Evolutionary conservation across 768 basidiomycete species (phyloP).

Genomic region (Brasilioporus rufonigricans): DNA sequence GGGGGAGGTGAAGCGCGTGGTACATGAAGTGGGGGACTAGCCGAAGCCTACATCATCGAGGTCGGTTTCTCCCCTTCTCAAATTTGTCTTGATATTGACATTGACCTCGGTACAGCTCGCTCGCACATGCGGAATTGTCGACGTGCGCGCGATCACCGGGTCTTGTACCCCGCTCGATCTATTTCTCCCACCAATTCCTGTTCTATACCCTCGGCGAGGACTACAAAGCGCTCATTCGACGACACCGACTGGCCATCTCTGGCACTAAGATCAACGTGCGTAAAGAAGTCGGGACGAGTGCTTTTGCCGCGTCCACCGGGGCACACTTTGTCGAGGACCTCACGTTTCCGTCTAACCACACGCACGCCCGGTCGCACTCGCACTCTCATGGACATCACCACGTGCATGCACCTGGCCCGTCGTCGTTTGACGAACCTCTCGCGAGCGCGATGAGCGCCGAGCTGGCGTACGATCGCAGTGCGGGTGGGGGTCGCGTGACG

Average conservation of each 20-base stretch:
- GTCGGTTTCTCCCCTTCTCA: no score
- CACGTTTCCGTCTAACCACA: conserved; percentile 4
- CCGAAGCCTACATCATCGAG: no score
- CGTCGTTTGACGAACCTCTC: conserved; percentile 69
- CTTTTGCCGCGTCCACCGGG: conserved; percentile 35
- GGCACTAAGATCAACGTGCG: conserved; percentile 68
- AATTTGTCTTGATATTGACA: no score
- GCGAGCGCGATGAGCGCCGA: conserved; percentile 73
- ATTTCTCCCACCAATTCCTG: conserved; percentile 81
- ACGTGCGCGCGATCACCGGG: no score
- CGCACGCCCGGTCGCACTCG: conserved; percentile 5
- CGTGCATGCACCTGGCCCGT: conserved; percentile 39
- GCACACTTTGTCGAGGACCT: conserved; percentile 26
- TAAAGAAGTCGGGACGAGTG: conserved; percentile 65
- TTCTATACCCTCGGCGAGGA: conserved; percentile 76
- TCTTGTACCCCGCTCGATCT: conserved; percentile 72
- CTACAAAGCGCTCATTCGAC: conserved; percentile 74
- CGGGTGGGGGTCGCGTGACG: conserved; percentile 33
- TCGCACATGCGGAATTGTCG: no score
- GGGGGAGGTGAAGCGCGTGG: no score
- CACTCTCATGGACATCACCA: conserved; percentile 12
- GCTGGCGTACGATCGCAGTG: conserved; percentile 46
- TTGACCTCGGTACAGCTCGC: no score
- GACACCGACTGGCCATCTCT: conserved; percentile 56
- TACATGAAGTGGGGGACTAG: no score